These are phyloP conservation scores for Catharanthus roseus DNA, from an alignment of 257 asterid genomes.

Conservation along the genomic window DNA sequence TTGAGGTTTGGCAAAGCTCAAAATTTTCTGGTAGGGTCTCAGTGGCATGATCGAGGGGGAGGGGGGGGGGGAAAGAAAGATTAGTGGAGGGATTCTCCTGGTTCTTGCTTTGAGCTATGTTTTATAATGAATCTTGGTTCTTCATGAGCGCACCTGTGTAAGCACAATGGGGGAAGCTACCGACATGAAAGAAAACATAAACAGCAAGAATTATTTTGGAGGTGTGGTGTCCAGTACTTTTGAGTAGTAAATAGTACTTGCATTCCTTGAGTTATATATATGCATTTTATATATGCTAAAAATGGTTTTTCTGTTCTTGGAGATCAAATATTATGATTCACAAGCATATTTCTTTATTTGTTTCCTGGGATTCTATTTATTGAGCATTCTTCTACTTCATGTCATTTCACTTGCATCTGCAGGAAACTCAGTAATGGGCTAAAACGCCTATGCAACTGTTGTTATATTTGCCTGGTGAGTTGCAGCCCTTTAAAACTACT, in stretches of 20 bases:
- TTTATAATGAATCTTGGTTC: too few species aligned
- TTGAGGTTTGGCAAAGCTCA: conserved; percentile 94
- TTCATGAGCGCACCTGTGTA: too few species aligned
- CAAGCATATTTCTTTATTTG: background rate
- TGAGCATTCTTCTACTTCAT: background rate
- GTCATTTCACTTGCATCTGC: too few species aligned
- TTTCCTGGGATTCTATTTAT: background rate
- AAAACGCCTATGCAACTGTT: background rate
- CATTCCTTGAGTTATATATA: background rate
- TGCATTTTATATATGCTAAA: background rate
- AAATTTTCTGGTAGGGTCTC: conserved; percentile 50
- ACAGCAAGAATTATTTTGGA: too few species aligned
- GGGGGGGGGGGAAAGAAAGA: too few species aligned
- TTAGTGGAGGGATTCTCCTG: background rate
- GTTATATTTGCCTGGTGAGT: background rate
- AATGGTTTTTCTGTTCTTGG: background rate
- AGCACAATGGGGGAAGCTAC: too few species aligned
- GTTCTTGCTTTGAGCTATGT: background rate
- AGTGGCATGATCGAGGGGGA: conserved; percentile 28
- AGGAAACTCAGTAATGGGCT: background rate
- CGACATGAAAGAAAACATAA: too few species aligned
- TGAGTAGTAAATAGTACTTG: background rate
- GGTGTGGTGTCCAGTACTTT: too few species aligned
- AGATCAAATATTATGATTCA: background rate
- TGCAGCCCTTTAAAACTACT: background rate